Evolutionary conservation across 768 basidiomycete genomes (phyloP).

Genomic region (Tephrocybe sp.): DNA sequence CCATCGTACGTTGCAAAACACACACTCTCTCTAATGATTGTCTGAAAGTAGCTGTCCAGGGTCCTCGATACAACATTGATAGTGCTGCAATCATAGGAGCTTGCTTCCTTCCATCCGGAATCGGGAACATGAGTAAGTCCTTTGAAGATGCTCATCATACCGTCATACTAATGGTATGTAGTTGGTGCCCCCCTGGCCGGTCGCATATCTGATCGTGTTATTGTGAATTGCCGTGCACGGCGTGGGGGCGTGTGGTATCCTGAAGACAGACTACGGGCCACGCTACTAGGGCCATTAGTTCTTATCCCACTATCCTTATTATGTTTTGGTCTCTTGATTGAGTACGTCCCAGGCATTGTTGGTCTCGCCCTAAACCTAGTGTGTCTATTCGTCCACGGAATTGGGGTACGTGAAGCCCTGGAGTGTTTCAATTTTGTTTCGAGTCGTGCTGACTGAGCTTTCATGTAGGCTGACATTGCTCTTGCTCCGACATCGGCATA

Average conservation of each 20-base stretch:
- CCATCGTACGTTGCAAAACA: slow-evolving; percentile 44
- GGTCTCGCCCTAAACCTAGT: slow-evolving; percentile 51
- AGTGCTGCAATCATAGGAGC: slow-evolving; percentile 58
- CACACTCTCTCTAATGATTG: not conserved
- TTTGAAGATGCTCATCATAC: not conserved
- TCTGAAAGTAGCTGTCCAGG: slow-evolving; percentile 32
- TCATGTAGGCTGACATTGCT: slow-evolving; percentile 49
- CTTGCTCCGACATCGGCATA: slow-evolving; percentile 57
- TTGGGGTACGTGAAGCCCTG: slow-evolving; percentile 45
- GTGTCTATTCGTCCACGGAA: slow-evolving; percentile 60
- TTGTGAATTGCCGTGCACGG: slow-evolving; percentile 44
- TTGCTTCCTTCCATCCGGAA: slow-evolving; percentile 57
- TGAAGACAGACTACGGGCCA: slow-evolving; percentile 63
- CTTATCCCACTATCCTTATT: slow-evolving; percentile 54
- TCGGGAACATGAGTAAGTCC: slow-evolving; percentile 55
- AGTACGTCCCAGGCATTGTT: slow-evolving; percentile 43
- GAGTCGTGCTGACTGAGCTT: not conserved
- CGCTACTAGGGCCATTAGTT: slow-evolving; percentile 40
- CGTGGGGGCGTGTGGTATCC: slow-evolving; percentile 62
- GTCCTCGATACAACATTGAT: slow-evolving; percentile 48
- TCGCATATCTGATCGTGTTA: slow-evolving; percentile 50
- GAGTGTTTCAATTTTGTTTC: not conserved
- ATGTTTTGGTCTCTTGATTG: slow-evolving; percentile 45
- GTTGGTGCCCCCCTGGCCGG: slow-evolving; percentile 63
- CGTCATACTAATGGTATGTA: slow-evolving; percentile 17